phyloP scores from a whole-genome alignment of 306 rosid genomes.

The Styphnolobium japonicum region DNA sequence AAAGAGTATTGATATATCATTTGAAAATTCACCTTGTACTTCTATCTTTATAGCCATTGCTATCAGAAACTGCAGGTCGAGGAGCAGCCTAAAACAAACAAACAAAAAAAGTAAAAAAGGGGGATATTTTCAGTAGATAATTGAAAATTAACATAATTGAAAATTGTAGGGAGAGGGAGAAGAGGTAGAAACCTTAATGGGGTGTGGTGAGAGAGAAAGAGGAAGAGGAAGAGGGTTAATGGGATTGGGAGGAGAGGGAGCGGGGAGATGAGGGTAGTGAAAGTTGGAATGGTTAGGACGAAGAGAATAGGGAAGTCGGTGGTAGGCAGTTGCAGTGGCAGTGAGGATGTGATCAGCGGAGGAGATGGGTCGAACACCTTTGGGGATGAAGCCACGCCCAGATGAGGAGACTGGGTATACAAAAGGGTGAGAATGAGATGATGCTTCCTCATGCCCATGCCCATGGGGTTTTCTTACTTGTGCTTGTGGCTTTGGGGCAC shows the following conservation, averaged over 20 bases:
- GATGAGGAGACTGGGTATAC: conserved; percentile 64
- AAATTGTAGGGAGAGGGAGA: background rate
- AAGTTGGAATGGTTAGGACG: too few species aligned
- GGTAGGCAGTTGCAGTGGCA: too few species aligned
- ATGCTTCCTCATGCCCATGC: too few species aligned
- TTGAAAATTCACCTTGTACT: conserved; percentile 42
- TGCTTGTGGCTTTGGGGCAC: too few species aligned
- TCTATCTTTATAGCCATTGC: conserved; percentile 53
- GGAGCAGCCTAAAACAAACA: conserved; percentile 41
- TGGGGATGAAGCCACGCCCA: conserved; percentile 64
- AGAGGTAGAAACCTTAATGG: conserved; percentile 37
- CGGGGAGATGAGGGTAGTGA: conserved; percentile 28
- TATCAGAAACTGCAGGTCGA: conserved; percentile 42
- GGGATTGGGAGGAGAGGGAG: conserved; percentile 6
- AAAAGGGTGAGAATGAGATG: too few species aligned
- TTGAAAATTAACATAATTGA: too few species aligned
- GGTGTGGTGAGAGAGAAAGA: too few species aligned
- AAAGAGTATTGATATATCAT: background rate
- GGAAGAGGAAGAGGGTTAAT: conserved; percentile 45
- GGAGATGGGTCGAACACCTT: conserved; percentile 31
- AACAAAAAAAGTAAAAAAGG: too few species aligned
- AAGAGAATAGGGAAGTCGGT: too few species aligned
- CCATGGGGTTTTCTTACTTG: too few species aligned
- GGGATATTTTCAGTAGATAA: background rate
- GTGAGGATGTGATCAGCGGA: too few species aligned